These are phyloP conservation scores for Neoconidiobolus thromboides DNA, from an alignment of 371 early-diverging fungal species.

Conservation along the genomic window DNA sequence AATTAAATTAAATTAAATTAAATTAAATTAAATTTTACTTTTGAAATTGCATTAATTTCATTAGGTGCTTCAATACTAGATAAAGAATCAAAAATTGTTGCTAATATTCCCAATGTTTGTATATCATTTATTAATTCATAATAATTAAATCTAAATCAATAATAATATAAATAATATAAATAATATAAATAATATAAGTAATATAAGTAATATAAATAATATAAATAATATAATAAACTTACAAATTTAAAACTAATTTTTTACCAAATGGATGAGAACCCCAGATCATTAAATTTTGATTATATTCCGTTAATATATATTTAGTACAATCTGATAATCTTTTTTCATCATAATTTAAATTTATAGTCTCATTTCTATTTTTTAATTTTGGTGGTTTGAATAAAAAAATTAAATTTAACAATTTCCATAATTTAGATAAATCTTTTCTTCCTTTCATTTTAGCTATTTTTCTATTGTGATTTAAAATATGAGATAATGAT, in stretches of 20 bases:
- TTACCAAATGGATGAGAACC: conserved; percentile 53
- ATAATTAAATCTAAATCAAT: conserved; percentile 30
- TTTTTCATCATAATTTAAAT: no score
- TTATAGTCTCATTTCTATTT: no score
- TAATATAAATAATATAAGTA: no score
- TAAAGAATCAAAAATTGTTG: conserved; percentile 39
- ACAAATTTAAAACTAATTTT: conserved; percentile 33
- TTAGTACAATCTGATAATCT: no score
- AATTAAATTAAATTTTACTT: background rate
- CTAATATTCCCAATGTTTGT: conserved; percentile 64
- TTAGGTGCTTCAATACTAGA: conserved; percentile 7
- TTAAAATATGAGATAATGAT: no score
- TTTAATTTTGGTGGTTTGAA: background rate
- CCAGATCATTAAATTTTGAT: conserved; percentile 18
- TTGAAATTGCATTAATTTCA: background rate
- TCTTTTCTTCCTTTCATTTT: conserved; percentile 17
- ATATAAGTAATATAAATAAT: background rate
- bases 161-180: background rate
- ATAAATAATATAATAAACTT: conserved; percentile 13
- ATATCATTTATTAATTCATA: conserved; percentile 51
- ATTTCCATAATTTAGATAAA: conserved; percentile 12
- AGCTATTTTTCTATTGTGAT: background rate
- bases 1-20: background rate
- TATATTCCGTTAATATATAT: no score
- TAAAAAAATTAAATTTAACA: background rate